Evolutionary conservation across 352 stramenopile species (phyloP).

Genomic region (Phytopythium kandeliae): DNA sequence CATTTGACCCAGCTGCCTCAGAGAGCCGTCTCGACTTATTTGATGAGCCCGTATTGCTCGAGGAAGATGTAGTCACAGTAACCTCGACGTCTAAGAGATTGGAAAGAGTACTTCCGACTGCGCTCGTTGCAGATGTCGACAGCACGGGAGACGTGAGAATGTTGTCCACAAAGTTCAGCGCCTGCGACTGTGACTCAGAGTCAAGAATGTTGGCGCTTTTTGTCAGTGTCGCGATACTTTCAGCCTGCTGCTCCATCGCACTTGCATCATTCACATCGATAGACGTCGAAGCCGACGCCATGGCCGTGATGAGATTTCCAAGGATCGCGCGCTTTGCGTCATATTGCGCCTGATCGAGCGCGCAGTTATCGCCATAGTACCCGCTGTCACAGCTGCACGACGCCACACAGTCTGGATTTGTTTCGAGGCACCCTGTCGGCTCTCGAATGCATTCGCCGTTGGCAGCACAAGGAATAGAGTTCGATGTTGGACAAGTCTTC

Average conservation of each 20-base stretch:
- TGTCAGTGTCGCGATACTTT: conserved; percentile 60
- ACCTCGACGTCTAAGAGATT: conserved; percentile 44
- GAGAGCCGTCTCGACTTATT: conserved; percentile 11
- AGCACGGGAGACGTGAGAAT: conserved; percentile 51
- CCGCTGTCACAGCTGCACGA: conserved; percentile 41
- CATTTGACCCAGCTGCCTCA: background rate
- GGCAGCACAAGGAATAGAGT: conserved; percentile 29
- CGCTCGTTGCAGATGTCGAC: conserved; percentile 31
- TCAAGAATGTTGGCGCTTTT: conserved; percentile 56
- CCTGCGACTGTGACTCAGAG: conserved; percentile 30
- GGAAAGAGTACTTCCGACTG: conserved; percentile 54
- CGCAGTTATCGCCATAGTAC: conserved; percentile 63
- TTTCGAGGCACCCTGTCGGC: conserved; percentile 28
- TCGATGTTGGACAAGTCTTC: conserved; percentile 47
- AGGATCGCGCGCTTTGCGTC: conserved; percentile 44
- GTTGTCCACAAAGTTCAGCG: conserved; percentile 51
- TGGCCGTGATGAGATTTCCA: conserved; percentile 45
- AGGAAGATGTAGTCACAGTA: background rate
- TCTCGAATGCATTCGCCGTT: conserved; percentile 46
- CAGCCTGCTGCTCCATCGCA: conserved; percentile 56
- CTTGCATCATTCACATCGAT: conserved; percentile 43
- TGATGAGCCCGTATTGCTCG: conserved; percentile 1
- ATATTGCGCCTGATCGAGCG: conserved; percentile 39
- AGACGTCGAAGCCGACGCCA: conserved; percentile 41
- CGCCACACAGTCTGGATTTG: conserved; percentile 43